A percentile compares a stretch with the other conserved stretches of the same genome.
Conservation (phyloP, 1,284 basidiomycete genomes). For the Cryptococcus amylolentus region DNA sequence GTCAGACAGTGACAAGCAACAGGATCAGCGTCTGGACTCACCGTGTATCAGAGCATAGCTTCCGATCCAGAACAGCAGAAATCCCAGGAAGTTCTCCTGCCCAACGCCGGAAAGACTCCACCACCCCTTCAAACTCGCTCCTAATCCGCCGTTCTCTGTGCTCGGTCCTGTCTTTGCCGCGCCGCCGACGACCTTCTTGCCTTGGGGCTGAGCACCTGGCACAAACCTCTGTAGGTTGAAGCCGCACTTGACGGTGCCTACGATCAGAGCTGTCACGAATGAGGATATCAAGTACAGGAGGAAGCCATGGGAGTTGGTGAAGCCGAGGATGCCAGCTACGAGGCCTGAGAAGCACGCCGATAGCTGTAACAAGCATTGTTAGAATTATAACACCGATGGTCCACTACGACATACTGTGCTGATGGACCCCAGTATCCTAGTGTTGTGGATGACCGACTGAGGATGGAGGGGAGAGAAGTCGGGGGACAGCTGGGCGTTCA, state of each 20-base stretch:
- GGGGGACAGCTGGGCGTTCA: conserved; percentile 33
- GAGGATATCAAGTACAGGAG: conserved; percentile 67
- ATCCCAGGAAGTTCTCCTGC: conserved; percentile 79
- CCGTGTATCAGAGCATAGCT: conserved; percentile 58
- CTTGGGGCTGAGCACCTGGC: conserved; percentile 26
- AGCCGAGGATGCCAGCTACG: conserved; percentile 76
- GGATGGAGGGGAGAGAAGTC: conserved; percentile 55
- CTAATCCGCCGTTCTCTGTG: conserved; percentile 53
- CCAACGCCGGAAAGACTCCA: conserved; percentile 70
- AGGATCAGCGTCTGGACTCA: conserved; percentile 12
- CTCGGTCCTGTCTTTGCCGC: conserved; percentile 59
- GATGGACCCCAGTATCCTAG: conserved; percentile 53
- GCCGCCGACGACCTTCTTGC: not conserved
- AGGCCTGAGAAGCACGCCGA: conserved; percentile 78
- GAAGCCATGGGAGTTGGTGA: conserved; percentile 78
- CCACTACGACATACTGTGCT: conserved; percentile 32
- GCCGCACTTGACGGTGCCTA: conserved; percentile 67
- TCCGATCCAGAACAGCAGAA: conserved; percentile 82
- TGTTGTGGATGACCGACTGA: conserved; percentile 69
- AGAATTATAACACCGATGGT: not conserved
- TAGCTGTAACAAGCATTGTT: conserved; percentile 55
- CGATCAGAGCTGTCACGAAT: conserved; percentile 61
- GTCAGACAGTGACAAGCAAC: too few relatives aligned
- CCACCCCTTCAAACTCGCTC: conserved; percentile 24
- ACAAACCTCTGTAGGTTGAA: conserved; percentile 48